Evolutionary conservation across 2,329 filamentous ascomycete species (phyloP).

Genomic region (Aureobasidium sp.): DNA sequence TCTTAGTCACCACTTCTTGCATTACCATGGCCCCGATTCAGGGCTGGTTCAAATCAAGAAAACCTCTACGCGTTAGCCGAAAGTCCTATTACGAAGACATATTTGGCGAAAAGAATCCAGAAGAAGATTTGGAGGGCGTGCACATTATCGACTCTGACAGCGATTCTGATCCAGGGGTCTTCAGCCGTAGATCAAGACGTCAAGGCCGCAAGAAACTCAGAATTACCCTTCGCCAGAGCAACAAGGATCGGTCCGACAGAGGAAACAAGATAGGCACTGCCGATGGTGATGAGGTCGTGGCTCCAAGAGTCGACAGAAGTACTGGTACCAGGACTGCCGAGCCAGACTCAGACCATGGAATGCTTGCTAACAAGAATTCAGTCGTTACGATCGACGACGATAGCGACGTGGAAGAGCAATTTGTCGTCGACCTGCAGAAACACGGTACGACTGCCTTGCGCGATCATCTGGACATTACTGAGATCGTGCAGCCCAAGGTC

Average conservation of each 20-base stretch:
- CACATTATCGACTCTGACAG: background rate
- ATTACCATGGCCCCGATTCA: background rate
- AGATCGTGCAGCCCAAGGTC: background rate
- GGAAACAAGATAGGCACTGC: background rate
- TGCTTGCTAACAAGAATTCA: background rate
- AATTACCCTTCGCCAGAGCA: background rate
- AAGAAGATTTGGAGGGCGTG: background rate
- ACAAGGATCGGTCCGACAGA: too few species aligned
- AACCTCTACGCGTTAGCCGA: background rate
- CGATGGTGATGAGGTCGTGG: background rate
- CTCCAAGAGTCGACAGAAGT: background rate
- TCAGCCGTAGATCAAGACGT: background rate
- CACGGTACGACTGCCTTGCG: background rate
- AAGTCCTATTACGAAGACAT: background rate
- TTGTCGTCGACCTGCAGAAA: background rate
- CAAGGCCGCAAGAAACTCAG: background rate
- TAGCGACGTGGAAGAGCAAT: background rate
- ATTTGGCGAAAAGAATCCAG: background rate
- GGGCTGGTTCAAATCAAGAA: background rate
- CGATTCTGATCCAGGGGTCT: background rate
- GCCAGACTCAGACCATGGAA: rapidly evolving
- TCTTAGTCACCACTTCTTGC: background rate
- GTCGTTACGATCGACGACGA: background rate
- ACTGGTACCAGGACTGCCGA: background rate
- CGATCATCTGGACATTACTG: background rate